Base-by-base conservation (phyloP, 371 early-diverging fungal species). In the Dichotomocladium elegans region DNA sequence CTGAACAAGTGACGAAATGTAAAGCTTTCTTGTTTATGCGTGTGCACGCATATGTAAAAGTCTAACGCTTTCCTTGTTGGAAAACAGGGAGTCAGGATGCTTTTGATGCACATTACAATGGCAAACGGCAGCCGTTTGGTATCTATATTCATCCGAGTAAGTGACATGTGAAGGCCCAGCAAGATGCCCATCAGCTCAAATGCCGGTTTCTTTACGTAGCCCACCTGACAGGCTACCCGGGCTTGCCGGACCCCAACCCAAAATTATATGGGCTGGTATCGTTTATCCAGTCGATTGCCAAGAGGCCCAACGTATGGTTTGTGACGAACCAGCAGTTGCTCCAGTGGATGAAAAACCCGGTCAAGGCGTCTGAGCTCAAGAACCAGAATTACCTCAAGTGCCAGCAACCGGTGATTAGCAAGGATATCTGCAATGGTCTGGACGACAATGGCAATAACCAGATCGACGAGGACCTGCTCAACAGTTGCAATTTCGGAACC, bases 401-500 rank as follows among this genome's bases (percentile, higher is more conserved):
- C 60, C 59, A 67, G 21, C 58, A 70, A 42, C 81, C 87, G 17
- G 75, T 70, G 0, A 72, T 83, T 34, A 53, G 75, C 53, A 74
- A 77, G 44, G 81, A 82, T 51, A 87, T 89, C 48, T 89, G 89
- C 66, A 87, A 89, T 61, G 89, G 89, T 15, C 52, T 86, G 30
- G 83, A 82, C 56, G 82, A 85, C 54, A 70, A 80, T 17, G 71
- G 74, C 28, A 62, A 75, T 22, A 76, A 70, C 7, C 34, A 58
- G 2, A 54, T 73, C 10, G 83, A 85, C 51, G 73, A 69, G 34
- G 68, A 66, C 2, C 42, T 76, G 21, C 30, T 72, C 7, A 69
- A 71, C 51, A 61, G 21, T 26, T 87, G 87, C 63, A 81, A 80
- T 58, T 81, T 81, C 55, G 63, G 68, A 9, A 58, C 64, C 0